Evolutionary conservation across 75 land plant species (phyloP).

Genomic region (Selaginella moellendorffii): DNA sequence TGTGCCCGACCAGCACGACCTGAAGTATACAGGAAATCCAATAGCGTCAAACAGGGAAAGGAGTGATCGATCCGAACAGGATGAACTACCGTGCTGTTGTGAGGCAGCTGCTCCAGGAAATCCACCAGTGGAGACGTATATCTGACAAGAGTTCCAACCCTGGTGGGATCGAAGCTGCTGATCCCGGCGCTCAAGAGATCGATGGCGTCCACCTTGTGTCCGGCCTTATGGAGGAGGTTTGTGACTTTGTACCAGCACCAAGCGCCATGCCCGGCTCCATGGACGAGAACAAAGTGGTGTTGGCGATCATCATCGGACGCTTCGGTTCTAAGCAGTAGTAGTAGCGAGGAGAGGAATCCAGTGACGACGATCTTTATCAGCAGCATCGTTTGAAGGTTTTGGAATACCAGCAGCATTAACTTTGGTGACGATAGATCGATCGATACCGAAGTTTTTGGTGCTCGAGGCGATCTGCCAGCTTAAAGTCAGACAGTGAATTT

Average conservation of each 20-base stretch:
- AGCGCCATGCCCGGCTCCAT: slow-evolving; percentile 40
- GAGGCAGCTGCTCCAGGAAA: background rate
- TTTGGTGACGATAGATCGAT: too few species aligned
- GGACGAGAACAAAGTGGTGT: slow-evolving; percentile 44
- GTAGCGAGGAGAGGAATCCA: too few species aligned
- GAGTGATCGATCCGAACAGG: background rate
- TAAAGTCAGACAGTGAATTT: too few species aligned
- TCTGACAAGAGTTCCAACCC: slow-evolving; percentile 22
- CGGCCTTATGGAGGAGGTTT: slow-evolving; percentile 15
- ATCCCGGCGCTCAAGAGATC: slow-evolving; percentile 29
- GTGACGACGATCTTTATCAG: too few species aligned
- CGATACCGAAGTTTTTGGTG: too few species aligned
- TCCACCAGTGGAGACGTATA: slow-evolving; percentile 25
- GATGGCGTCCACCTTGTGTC: slow-evolving; percentile 29
- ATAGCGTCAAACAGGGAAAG: too few species aligned
- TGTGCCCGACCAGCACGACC: slow-evolving; percentile 55
- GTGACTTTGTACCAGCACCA: slow-evolving; percentile 44
- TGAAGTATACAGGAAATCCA: slow-evolving; percentile 6
- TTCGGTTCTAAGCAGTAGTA: too few species aligned
- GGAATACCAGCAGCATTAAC: too few species aligned
- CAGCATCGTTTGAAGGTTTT: too few species aligned
- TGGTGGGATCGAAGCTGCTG: slow-evolving; percentile 12
- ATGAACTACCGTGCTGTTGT: background rate
- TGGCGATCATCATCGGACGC: too few species aligned
- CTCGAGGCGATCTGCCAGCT: too few species aligned